Evolutionary conservation across 2,329 filamentous ascomycete species (phyloP).

Genomic region (Nigrospora oryzae): DNA sequence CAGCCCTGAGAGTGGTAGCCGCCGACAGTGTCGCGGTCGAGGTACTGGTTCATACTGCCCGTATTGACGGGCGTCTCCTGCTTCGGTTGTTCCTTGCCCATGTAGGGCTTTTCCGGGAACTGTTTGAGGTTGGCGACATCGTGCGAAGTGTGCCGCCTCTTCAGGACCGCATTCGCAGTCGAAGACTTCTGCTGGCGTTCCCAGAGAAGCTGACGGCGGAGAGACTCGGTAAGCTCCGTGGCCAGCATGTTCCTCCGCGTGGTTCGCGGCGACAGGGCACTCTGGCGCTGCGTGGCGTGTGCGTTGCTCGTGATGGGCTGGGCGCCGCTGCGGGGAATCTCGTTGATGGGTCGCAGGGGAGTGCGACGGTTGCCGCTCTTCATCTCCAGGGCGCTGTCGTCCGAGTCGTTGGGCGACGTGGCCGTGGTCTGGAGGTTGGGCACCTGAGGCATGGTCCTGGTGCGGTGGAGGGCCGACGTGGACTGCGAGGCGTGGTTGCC

Average conservation of each 20-base stretch:
- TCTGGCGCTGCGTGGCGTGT: slow-evolving; percentile 55
- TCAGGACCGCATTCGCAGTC: slow-evolving; percentile 79
- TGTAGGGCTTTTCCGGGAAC: slow-evolving; percentile 60
- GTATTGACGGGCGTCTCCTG: slow-evolving; percentile 51
- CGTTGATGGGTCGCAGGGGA: slow-evolving; percentile 45
- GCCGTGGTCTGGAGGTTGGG: slow-evolving; percentile 32
- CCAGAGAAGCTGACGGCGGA: slow-evolving; percentile 86
- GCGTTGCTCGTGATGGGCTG: slow-evolving; percentile 75
- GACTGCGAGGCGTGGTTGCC: slow-evolving; percentile 58
- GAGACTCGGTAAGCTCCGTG: slow-evolving; percentile 86
- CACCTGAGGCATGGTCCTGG: slow-evolving; percentile 39
- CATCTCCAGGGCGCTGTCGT: slow-evolving; percentile 56
- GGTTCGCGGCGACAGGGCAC: slow-evolving; percentile 80
- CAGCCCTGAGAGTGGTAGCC: slow-evolving; percentile 83
- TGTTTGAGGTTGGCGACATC: slow-evolving; percentile 84
- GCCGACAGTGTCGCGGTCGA: slow-evolving; percentile 66
- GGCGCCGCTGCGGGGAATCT: slow-evolving; percentile 56
- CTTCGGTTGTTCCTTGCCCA: slow-evolving; percentile 35
- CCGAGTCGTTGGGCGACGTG: slow-evolving; percentile 48
- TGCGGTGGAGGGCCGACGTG: slow-evolving; percentile 59
- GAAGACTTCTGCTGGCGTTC: slow-evolving; percentile 92
- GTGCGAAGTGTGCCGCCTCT: slow-evolving; percentile 82
- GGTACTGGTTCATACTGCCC: slow-evolving; percentile 78
- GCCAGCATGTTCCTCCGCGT: slow-evolving; percentile 93
- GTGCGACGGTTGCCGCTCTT: slow-evolving; percentile 46